These are phyloP conservation scores for Ramaria sp. DNA, from an alignment of 768 basidiomycete species.

Conservation along the genomic window DNA sequence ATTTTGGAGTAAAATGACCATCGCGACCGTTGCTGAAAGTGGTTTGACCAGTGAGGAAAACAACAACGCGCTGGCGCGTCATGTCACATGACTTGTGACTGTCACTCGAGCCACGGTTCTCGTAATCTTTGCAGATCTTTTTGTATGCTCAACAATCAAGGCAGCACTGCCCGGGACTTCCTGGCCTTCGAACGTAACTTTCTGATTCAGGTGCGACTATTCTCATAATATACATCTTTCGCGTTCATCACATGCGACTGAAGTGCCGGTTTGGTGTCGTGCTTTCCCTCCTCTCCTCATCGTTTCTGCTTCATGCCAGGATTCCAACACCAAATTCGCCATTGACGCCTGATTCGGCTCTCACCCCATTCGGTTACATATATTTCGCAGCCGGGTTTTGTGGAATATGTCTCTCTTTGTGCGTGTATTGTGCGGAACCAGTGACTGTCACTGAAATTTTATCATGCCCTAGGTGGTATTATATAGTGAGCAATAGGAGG, in stretches of 20 bases:
- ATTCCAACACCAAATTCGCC: not conserved
- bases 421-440: not conserved
- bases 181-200: conserved; percentile 8
- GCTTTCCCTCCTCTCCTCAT: conserved; percentile 6
- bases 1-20: too few relatives aligned
- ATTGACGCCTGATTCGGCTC: not conserved
- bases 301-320: conserved; percentile 5
- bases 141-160: not conserved
- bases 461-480: not conserved
- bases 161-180: conserved; percentile 7
- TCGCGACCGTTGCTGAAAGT: too few relatives aligned
- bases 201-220: not conserved
- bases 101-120: too few relatives aligned
- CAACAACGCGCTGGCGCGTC: too few relatives aligned
- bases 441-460: not conserved
- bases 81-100: too few relatives aligned
- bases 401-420: conserved; percentile 7
- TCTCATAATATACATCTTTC: too few relatives aligned
- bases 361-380: conserved; percentile 3
- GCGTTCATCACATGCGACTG: too few relatives aligned
- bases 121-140: too few relatives aligned
- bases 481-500: not conserved
- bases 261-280: conserved; percentile 8
- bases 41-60: too few relatives aligned
- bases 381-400: conserved; percentile 1